Percentiles rank a stretch among this genome's conserved stretches.
phyloP scores from a whole-genome alignment of 2,329 filamentous ascomycete species.

The Cercospora nicotianae region DNA sequence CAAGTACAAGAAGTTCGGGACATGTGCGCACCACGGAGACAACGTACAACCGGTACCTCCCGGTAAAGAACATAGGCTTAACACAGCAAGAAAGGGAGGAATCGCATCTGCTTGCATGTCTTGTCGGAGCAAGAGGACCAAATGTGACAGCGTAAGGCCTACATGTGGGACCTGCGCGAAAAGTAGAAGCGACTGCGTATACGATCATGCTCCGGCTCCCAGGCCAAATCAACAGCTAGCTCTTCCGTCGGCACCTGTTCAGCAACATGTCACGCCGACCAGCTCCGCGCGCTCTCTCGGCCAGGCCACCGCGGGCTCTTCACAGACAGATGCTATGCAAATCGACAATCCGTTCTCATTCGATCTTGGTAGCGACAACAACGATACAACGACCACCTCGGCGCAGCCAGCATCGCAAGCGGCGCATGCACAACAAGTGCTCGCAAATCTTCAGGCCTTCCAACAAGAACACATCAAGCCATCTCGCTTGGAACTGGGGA shows the following conservation, averaged over 20 bases:
- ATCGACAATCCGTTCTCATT: constrained; percentile 18
- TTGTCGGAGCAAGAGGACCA: constrained; percentile 34
- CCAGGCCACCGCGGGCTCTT: constrained; percentile 8
- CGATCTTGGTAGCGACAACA: constrained; percentile 5
- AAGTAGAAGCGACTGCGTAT: constrained; percentile 27
- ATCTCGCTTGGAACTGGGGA: constrained; percentile 30
- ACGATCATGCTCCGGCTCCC: constrained; percentile 29
- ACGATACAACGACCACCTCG: constrained; percentile 8
- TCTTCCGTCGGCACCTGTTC: background rate
- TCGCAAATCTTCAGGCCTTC: constrained; percentile 28
- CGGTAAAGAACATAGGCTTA: background rate
- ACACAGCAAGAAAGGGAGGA: constrained; percentile 3
- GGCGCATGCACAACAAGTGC: constrained; percentile 22
- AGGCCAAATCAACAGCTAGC: constrained; percentile 11
- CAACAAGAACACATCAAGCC: constrained; percentile 34
- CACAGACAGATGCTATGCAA: constrained; percentile 15
- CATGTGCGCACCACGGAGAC: constrained; percentile 27
- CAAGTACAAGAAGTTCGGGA: constrained; percentile 38
- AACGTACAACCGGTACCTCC: constrained; percentile 9
- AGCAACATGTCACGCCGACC: constrained; percentile 12
- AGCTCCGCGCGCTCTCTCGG: constrained; percentile 13
- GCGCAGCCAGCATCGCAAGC: constrained; percentile 15
- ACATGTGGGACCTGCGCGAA: constrained; percentile 30
- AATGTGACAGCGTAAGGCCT: constrained; percentile 33
- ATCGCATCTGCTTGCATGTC: constrained; percentile 32